Base-by-base conservation (phyloP, 2,329 filamentous ascomycete genomes). In the Didymella pomorum region DNA sequence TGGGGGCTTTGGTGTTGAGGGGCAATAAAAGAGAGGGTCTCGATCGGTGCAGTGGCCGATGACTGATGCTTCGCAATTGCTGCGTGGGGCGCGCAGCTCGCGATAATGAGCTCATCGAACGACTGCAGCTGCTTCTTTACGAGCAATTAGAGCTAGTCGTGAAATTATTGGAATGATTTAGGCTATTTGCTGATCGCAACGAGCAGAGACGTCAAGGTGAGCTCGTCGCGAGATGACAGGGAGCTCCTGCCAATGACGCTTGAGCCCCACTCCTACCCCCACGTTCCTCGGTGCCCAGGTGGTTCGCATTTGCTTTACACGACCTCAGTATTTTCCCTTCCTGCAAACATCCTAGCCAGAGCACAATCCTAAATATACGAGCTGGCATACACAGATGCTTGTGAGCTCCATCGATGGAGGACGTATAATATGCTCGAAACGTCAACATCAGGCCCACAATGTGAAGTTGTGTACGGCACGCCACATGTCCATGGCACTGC, bases 1-100 rank as follows among this genome's bases (percentile, higher is more conserved):
- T 39, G 58, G 55, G n/a, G 44, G 43, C 28, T 26, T 26, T 60
- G 55, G 58, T 39, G 58, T 58, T 49, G 54, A 47, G 45, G 58
- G 48, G 42, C 23, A 41, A n/a, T 16, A 41, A 28, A 53, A 46
- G 41, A 49, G 37, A 45, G 42, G 42, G 52, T 54, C 35, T 48
- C 60, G 62, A 54, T 67, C 47, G 51, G 51, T 45, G 62, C 62
- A 46, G 48, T 44, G 54, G 61, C 45, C 55, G 71, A 70, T 71
- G 72, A 70, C 70, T 67, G 67, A 72, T 70, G 67, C 56, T 63
- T 56, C 59, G 63, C 54, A 57, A 39, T 56, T 62, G 70, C 63
- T 71, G 70, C 57, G 52, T 45, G 23, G 29, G 43, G 12, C 43
- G 56, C 47, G 9, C 48, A 23, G 51, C 21, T 20, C 23, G 46